Base-by-base conservation (phyloP, 768 basidiomycete genomes). In the Suillus alpinus region DNA sequence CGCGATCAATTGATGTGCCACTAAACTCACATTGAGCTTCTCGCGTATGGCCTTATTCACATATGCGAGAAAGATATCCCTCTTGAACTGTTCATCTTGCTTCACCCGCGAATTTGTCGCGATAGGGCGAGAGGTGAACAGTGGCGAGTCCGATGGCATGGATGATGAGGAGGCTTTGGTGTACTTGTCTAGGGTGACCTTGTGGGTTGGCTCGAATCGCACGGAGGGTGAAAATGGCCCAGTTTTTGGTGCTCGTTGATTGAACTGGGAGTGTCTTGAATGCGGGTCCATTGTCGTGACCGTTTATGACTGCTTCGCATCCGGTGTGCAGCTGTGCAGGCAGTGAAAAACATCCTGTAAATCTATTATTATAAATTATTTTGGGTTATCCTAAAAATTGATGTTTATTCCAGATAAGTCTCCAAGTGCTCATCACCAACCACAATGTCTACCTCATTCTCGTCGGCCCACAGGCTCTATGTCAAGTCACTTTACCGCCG, bases 401-500 rank as follows among this genome's bases (percentile, higher is more conserved):
- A 32, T n/a, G 26, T 47, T n/a, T 40, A 31, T 40, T 57, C 26
- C 16, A 50, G 44, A 47, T 50, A 57, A n/a, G 40, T 43, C n/a
- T 46, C 18, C 36, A 5, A 10, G n/a, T 47, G n/a, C 49, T 18
- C 56, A 46, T 43, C 59, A 36, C 32, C 34, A 46, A 31, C 55
- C 23, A 63, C 63, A 63, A 86, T 87, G 86, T 78, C 86, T 47
- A 77, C 82, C 58, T 75, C 89, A 39, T 94, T 92, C 78, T 82
- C 88, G 44, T 77, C 84, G 37, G 89, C 86, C 5, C 91, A 92
- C 78, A 85, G 86, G 71, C 82, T 85, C 67, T 89, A 95, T 71
- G 93, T 95, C 73, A 93, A 96, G 78, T 92, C 91, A 9, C 84
- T 98, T 6, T 98, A 97, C 81, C 88, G 84, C 69, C 88, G 95